A percentile compares a stretch with the other conserved stretches of the same genome.
phyloP scores from a whole-genome alignment of 1,139 yeast genomes.

The Magnusiomyces tetraspermus region DNA sequence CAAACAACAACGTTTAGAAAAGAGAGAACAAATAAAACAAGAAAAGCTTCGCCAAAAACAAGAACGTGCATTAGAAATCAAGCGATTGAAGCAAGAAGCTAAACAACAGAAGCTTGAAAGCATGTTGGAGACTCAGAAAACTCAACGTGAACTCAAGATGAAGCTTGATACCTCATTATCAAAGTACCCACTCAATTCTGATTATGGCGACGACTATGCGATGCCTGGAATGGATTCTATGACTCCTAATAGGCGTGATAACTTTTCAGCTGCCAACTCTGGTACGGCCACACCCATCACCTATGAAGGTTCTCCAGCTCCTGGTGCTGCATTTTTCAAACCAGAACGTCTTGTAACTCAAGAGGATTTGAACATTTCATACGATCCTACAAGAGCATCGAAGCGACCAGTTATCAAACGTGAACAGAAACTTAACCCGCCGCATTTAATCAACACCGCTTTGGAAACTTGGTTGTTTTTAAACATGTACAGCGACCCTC shows the following conservation, averaged over 20 bases:
- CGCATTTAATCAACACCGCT: slow-evolving; percentile 23
- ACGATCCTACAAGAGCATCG: slow-evolving; percentile 12
- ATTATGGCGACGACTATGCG: neutral
- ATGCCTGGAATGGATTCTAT: neutral
- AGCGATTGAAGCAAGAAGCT: slow-evolving; percentile 13
- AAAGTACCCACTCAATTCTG: neutral
- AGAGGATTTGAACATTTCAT: slow-evolving; percentile 22
- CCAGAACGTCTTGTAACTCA: slow-evolving; percentile 11
- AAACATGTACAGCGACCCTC: slow-evolving; percentile 57
- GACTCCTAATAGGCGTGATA: slow-evolving; percentile 3
- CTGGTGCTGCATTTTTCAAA: neutral
- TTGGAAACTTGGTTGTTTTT: slow-evolving; percentile 68
- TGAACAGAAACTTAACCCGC: slow-evolving; percentile 10
- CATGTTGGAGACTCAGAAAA: slow-evolving; percentile 26
- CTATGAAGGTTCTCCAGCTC: slow-evolving; percentile 7
- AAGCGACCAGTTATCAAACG: slow-evolving; percentile 10
- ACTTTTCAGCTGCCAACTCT: slow-evolving; percentile 5
- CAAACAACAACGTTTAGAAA: slow-evolving; percentile 12
- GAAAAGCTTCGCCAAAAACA: slow-evolving; percentile 12
- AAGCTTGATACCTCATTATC: neutral
- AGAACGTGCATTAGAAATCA: slow-evolving; percentile 12
- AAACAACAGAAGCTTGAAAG: slow-evolving; percentile 10
- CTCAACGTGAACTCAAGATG: slow-evolving; percentile 4
- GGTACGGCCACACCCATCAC: slow-evolving; percentile 11
- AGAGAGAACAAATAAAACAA: slow-evolving; percentile 10